Conservation (phyloP, 148 eudicot genomes). For the Pharnaceum exiguum region DNA sequence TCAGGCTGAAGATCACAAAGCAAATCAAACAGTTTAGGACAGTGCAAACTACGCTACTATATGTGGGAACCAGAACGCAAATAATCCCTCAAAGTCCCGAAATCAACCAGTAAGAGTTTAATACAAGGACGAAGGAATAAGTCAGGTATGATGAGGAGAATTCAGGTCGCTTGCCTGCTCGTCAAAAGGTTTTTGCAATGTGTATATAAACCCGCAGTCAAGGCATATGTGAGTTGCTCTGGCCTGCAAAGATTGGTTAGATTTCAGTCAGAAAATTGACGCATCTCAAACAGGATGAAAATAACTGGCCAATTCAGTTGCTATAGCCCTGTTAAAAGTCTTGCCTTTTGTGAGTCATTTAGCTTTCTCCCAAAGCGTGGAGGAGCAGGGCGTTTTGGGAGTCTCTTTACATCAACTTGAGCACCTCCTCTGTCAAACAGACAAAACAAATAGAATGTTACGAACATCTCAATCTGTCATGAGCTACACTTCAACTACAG, state of each 20-base stretch:
- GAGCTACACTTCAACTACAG: too few species aligned
- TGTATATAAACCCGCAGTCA: slow-evolving; percentile 91
- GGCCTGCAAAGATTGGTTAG: slow-evolving; percentile 41
- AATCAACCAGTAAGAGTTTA: too few species aligned
- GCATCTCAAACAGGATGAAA: neutral
- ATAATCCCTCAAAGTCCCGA: too few species aligned
- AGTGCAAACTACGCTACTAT: neutral
- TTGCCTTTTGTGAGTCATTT: slow-evolving; percentile 82
- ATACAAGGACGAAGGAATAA: too few species aligned
- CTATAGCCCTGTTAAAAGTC: slow-evolving; percentile 3
- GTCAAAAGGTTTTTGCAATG: slow-evolving; percentile 67
- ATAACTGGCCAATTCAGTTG: neutral
- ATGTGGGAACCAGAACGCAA: too few species aligned
- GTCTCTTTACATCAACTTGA: slow-evolving; percentile 81
- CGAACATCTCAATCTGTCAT: neutral
- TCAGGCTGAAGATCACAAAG: slow-evolving; percentile 55
- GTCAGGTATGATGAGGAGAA: neutral
- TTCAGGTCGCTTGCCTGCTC: slow-evolving; percentile 61
- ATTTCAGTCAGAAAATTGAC: neutral
- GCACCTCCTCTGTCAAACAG: slow-evolving; percentile 51
- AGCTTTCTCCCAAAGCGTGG: slow-evolving; percentile 91
- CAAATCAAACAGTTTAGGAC: neutral
- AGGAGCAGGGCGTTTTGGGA: slow-evolving; percentile 89
- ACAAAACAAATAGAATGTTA: too few species aligned
- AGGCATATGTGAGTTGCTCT: slow-evolving; percentile 94